Evolutionary conservation across 176 grass and related monocot species (phyloP).

Genomic region (Oryza glumipatula): DNA sequence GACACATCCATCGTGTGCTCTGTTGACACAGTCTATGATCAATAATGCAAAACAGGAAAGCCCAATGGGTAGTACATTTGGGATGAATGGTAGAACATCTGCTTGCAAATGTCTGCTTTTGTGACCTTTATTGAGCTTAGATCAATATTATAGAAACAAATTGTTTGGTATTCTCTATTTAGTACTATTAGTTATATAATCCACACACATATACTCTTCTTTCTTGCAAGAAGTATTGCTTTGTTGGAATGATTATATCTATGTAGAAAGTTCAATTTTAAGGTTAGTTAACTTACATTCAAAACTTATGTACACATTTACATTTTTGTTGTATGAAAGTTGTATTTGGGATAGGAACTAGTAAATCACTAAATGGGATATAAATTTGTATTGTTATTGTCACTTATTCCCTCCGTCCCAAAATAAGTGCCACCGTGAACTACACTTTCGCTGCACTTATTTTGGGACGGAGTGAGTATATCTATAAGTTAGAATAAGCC

Average conservation of each 20-base stretch:
- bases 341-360: not conserved
- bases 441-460: too few species aligned
- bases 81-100: not conserved
- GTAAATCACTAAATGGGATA: not conserved
- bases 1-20: not conserved
- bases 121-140: not conserved
- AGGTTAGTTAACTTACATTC: not conserved
- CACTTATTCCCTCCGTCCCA: not conserved
- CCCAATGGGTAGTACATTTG: not conserved
- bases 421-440: too few species aligned
- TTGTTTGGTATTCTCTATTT: not conserved
- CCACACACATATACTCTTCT: not conserved
- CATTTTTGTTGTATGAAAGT: not conserved
- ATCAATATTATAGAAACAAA: not conserved
- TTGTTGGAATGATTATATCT: not conserved
- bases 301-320: not conserved
- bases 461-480: too few species aligned
- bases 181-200: not conserved
- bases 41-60: not conserved
- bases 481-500: not conserved
- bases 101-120: not conserved
- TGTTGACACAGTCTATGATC: not conserved
- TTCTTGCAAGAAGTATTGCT: not conserved
- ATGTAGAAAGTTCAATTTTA: not conserved
- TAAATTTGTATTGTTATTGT: not conserved